Conservation (phyloP, 805 yeast species). For the Kodamaea leandrae region DNA sequence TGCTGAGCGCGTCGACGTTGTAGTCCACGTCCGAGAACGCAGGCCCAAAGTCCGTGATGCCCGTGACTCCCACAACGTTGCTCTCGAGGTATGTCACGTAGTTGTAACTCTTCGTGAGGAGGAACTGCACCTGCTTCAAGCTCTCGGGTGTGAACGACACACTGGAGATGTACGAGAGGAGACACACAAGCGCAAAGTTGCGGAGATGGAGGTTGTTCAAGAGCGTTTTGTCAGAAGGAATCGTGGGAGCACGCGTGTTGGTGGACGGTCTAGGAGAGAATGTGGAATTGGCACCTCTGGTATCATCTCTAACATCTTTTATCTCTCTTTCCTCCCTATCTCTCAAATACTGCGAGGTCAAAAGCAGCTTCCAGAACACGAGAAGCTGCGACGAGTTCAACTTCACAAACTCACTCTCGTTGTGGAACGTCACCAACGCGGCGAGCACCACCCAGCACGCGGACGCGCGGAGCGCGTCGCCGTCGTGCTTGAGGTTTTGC, state of each 20-base stretch:
- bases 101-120: slow-evolving; percentile 40
- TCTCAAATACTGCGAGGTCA: slow-evolving; percentile 36
- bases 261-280: no score
- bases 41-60: slow-evolving; percentile 30
- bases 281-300: no score
- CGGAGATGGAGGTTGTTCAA: slow-evolving; percentile 36
- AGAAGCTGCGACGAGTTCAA: slow-evolving; percentile 44
- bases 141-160: slow-evolving; percentile 40
- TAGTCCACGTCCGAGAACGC: slow-evolving; percentile 29
- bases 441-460: slow-evolving; percentile 43
- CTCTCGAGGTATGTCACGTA: slow-evolving; percentile 41
- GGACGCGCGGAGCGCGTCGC: slow-evolving; percentile 25
- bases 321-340: background rate
- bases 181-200: slow-evolving; percentile 37
- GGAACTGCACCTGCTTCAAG: slow-evolving; percentile 39
- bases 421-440: slow-evolving; percentile 38
- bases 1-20: slow-evolving; percentile 28
- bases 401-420: slow-evolving; percentile 41
- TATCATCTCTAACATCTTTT: background rate
- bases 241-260: no score
- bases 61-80: slow-evolving; percentile 30
- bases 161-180: slow-evolving; percentile 37
- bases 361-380: slow-evolving; percentile 43
- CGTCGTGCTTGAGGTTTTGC: slow-evolving; percentile 41
- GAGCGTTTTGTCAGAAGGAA: slow-evolving; percentile 9